Evolutionary conservation across 2,329 filamentous ascomycete species (phyloP), one percentile per base, ranked within the genome.

Genomic region (Colletotrichum godetiae): DNA sequence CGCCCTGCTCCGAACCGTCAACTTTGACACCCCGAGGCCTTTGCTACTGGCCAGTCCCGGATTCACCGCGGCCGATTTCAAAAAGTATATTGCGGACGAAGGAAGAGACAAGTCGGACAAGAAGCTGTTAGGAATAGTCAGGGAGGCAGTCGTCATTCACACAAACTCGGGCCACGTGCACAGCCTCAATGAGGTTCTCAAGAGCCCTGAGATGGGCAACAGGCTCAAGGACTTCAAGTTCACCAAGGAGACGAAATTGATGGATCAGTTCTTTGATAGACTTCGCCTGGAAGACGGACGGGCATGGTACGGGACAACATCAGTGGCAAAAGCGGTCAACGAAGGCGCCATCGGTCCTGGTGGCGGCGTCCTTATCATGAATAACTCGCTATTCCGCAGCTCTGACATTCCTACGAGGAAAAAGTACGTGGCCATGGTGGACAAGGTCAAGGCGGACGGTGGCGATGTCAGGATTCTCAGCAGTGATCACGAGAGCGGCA

Each of bases 401-500:
- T 90, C 96, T 78, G 92, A 97, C 70, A 88, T 98, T 6, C 88
- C 87, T 0, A 92, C 91, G 72, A 88, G 97, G 76, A 94, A 92
- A 80, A 90, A 92, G 75, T 98, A 95, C 87, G 96, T 98, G 1
- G 86, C 86, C 10, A 87, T 98, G 58, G 95, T 98, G 4, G 96
- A 98, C 81, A 92, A 92, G 75, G 96, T 98, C n/a, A 91, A 92
- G 76, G 92, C 92, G 3, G 92, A 95, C 75, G 97, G 96, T 5
- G 97, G 96, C 1, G 95, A 98, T 76, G 94, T 95, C 0, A 88
- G 94, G 67, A 90, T 98, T n/a, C 84, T 98, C 33, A 98, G 96
- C 82, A 95, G 94, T 78, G 93, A 97, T 79, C 96, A 98, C 82
- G 96, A 98, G 85, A 98, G 95, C 81, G 97, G 97, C 0, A 93